Base-by-base conservation (phyloP, 495 filamentous ascomycete species). In the Clohesyomyces aquaticus region DNA sequence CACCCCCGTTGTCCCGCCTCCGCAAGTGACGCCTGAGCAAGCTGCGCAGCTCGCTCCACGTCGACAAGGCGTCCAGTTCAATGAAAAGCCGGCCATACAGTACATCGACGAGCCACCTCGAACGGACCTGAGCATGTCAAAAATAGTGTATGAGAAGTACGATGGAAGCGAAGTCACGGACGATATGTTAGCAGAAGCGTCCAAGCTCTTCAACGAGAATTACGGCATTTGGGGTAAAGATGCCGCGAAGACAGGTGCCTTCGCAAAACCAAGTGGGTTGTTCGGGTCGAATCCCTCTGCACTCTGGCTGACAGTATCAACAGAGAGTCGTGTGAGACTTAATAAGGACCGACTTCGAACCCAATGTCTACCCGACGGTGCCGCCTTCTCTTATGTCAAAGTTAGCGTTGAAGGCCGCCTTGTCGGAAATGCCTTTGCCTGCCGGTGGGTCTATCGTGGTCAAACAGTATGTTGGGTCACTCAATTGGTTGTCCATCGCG, bases 381-480 rank as follows among this genome's bases (percentile, higher is more conserved):
- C 55, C 23, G 19, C 23, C 59, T 55, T 10, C 70, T 50, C 50
- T 19, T 62, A 62, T 26, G 41, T 49, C 16, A 54, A 50, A 49
- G 59, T 49, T n/a, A 69, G 60, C 45, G 64, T 76, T 32, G 61
- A 77, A n/a, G 72, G 57, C 46, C 47, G 46, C 29, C 73, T 75
- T 55, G 73, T 66, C 26, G 76, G 76, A 18, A 70, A 77, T 43
- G 74, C 66, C 14, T 75, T 78, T 28, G 73, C 74, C 47, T 72
- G 70, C 25, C 72, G 75, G 19, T 77, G 72, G 76, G 46, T 19
- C 14, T 42, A 48, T 51, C 11, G 72, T 27, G 57, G 55, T 6
- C 68, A 43, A 58, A 69, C 42, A 53, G 54, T 77, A 42, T 77
- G 70, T 61, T 78, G 76, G 76, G 52, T 78, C 21, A 76, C 76